Evolutionary conservation across 2,329 filamentous ascomycete genomes (phyloP).

Genomic region (Aspergillus floridensis): DNA sequence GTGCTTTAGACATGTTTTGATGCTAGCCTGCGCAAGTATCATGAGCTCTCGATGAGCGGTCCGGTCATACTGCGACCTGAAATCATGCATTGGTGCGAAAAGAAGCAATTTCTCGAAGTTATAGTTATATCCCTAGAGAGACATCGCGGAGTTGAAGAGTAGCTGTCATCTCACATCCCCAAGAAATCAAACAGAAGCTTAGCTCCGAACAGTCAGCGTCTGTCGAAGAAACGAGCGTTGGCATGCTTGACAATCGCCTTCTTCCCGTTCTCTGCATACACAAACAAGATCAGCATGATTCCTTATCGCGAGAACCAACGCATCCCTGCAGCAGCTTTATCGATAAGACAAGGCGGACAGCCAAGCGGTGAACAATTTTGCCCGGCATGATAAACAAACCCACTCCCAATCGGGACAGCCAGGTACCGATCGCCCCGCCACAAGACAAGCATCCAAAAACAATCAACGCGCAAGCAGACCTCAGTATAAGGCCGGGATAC

Average conservation of each 20-base stretch:
- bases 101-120: too few species aligned
- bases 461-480: slow-evolving; percentile 3
- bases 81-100: too few species aligned
- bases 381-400: not conserved
- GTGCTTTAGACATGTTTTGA: not conserved
- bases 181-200: too few species aligned
- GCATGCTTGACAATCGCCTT: too few species aligned
- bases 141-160: too few species aligned
- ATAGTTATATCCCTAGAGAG: too few species aligned
- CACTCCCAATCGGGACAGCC: not conserved
- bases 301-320: not conserved
- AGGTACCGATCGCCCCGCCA: slow-evolving; percentile 12
- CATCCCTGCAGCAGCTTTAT: not conserved
- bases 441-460: slow-evolving; percentile 8
- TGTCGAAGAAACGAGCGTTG: too few species aligned
- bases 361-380: not conserved
- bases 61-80: too few species aligned
- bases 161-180: too few species aligned
- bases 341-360: not conserved
- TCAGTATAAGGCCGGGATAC: not conserved
- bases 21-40: too few species aligned
- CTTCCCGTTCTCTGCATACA: not conserved
- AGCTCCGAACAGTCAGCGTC: too few species aligned
- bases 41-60: too few species aligned
- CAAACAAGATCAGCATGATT: not conserved